Evolutionary conservation across 2,329 filamentous ascomycete species (phyloP), one percentile per base, ranked within the genome.

Genomic region (Aspergillus tanneri): DNA sequence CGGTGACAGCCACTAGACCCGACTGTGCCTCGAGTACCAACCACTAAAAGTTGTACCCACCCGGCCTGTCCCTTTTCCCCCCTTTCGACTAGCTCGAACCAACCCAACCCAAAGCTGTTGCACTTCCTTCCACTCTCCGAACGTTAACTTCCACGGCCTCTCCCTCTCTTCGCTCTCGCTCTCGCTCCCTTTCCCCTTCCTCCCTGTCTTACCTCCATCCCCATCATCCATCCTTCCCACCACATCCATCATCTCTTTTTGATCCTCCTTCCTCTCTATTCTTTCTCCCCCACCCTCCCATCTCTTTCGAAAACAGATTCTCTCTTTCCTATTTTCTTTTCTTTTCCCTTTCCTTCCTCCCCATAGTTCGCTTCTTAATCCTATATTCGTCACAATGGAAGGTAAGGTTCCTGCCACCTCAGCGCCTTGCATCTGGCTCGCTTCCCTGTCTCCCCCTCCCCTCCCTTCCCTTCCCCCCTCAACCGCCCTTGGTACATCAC

Each of bases 361-460:
- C 30, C 42, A 43, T 54, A 57, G 45, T 67, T 62, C 57, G 58
- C 62, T 63, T 63, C 62, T 57, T 59, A 63, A 57, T 54, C 55
- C 54, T 53, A 57, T 56, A 59, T 55, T 59, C 50, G 68, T 71
- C 77, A 79, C 70, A 72, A 84, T 84, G 81, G 81, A 86, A 78
- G 83, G 83, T 86, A 82, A 76, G 80, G 73, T 69, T 67, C 57
- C 53, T 52, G 59, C 62, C 63, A 64, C 66, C 59, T 64, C 62
- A 63, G 57, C 61, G 55, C 52, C 56, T 58, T 55, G 44, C 55
- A 42, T 55, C 48, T 22, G 40, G 32, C 46, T 55, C 53, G 55
- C 56, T 54, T 55, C 50, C 40, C 41, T 49, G 46, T 48, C 49
- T 50, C 47, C 49, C 51, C 46, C 55, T 47, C 47, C 38, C 49